Base-by-base conservation (phyloP, 371 early-diverging fungal species). In the Syncephalastrum contaminatum region DNA sequence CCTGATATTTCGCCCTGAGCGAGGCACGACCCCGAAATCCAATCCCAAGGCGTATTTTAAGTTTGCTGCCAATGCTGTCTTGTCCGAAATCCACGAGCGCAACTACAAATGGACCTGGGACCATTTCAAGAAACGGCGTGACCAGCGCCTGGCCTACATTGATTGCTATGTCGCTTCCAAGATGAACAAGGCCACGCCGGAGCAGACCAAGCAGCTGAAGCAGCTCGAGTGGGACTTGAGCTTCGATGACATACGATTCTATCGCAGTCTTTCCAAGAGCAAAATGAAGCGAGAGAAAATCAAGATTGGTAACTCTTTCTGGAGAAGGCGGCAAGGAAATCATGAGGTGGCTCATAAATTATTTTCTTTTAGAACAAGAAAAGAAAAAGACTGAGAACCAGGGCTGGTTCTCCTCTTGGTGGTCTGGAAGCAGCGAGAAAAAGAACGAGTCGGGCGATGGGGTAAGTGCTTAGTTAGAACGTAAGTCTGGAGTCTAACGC, bases 221-320 rank as follows among this genome's bases (percentile, higher is more conserved):
- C 50, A 60, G 16, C 64, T 94, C n/a, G 92, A 93, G 55, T 60
- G 79, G 24, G 72, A 74, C 24, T 74, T 92, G 2, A 73, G 83
- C 2, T 89, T 82, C 63, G 85, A 92, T 41, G 94, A 93, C 56
- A 88, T 95, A 40, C 82, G 88, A 14, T 82, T 87, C 48, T 94
- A 90, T 56, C 77, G 93, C 20, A 82, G 84, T 4, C 67, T 88
- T 12, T 89, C 91, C 0, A 78, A 80, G 30, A 74, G 75, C 18
- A 73, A 77, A 27, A 56, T 92, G 44, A 73, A 80, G 19, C 82
- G 83, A 49, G 84, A 87, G 46, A 76, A 80, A 52, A 66, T 73
- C 40, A 59, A 67, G 43, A 70, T 76, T 21, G 63, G 70, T 61
- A 68, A 57, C 19, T 14, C 59, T 52, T 41, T 51, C 59, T 51